phyloP scores from a whole-genome alignment of 2,329 filamentous ascomycete genomes.

The Cercospora sesami region DNA sequence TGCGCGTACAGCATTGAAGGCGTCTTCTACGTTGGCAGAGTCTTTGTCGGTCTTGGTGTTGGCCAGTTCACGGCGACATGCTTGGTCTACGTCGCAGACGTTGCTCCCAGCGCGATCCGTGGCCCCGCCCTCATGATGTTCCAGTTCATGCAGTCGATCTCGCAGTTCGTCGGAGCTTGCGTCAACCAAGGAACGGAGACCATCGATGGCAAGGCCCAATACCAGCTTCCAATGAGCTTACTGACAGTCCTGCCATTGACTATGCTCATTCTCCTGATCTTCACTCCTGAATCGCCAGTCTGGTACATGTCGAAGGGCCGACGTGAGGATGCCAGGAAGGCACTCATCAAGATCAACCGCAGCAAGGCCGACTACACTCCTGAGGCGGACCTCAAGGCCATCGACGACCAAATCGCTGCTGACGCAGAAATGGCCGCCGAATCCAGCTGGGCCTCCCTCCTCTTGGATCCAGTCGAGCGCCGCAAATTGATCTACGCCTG shows the following conservation, averaged over 20 bases:
- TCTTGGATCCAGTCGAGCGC: constrained; percentile 49
- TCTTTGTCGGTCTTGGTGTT: constrained; percentile 27
- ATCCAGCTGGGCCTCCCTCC: constrained; percentile 44
- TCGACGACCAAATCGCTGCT: constrained; percentile 25
- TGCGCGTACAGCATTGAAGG: constrained; percentile 27
- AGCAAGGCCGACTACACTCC: constrained; percentile 19
- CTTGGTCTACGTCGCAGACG: constrained; percentile 28
- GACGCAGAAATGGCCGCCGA: constrained; percentile 31
- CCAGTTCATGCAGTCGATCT: constrained; percentile 29
- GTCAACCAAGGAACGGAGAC: constrained; percentile 29
- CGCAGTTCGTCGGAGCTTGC: constrained; percentile 28
- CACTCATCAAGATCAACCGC: constrained; percentile 27
- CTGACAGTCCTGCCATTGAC: constrained; percentile 23
- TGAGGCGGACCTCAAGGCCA: constrained; percentile 22
- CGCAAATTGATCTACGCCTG: constrained; percentile 50
- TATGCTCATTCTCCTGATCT: constrained; percentile 27
- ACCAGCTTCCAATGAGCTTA: constrained; percentile 25
- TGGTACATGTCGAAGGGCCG: constrained; percentile 27
- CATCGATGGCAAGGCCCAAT: constrained; percentile 25
- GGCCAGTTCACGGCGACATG: constrained; percentile 29
- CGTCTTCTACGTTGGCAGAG: constrained; percentile 26
- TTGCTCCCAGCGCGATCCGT: constrained; percentile 26
- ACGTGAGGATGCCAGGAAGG: constrained; percentile 22
- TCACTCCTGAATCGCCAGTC: constrained; percentile 27
- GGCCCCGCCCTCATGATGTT: constrained; percentile 28